phyloP scores from a whole-genome alignment of 441 rosid species.

The Gossypium lobatum region DNA sequence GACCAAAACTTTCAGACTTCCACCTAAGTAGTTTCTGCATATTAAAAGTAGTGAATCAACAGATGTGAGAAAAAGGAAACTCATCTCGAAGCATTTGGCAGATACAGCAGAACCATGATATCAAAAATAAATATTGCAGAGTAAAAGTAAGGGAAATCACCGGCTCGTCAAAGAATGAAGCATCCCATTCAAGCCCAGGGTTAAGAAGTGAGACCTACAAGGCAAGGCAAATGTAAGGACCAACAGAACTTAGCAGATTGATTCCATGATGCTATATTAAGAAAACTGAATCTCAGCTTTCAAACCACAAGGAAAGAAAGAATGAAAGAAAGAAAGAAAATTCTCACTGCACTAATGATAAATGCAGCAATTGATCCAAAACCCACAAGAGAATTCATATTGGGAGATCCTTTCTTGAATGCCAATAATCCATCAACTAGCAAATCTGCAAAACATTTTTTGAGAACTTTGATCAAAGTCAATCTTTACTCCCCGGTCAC shows the following conservation, averaged over 20 bases:
- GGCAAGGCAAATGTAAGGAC: constrained; percentile 6
- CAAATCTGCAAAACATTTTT: constrained; percentile 48
- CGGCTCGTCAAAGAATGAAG: constrained; percentile 96
- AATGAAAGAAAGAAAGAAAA: background rate
- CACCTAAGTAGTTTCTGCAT: background rate
- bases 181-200: constrained; percentile 89
- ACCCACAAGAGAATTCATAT: constrained; percentile 97
- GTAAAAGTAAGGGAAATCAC: constrained; percentile 52
- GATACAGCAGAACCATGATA: background rate
- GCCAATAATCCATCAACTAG: constrained; percentile 79
- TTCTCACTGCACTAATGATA: constrained; percentile 71
- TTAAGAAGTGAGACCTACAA: constrained; percentile 67
- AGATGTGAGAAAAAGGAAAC: background rate
- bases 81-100: background rate
- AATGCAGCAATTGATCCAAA: constrained; percentile 82
- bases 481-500: background rate
- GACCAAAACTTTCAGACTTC: background rate
- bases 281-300: background rate
- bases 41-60: background rate
- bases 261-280: background rate
- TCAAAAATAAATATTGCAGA: constrained; percentile 13
- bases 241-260: background rate
- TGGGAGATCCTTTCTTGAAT: constrained; percentile 79
- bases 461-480: background rate
- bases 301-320: background rate